Evolutionary conservation across 2,329 filamentous ascomycete genomes (phyloP), one percentile per base, ranked within the genome.

Genomic region (Cladosporium sp.): DNA sequence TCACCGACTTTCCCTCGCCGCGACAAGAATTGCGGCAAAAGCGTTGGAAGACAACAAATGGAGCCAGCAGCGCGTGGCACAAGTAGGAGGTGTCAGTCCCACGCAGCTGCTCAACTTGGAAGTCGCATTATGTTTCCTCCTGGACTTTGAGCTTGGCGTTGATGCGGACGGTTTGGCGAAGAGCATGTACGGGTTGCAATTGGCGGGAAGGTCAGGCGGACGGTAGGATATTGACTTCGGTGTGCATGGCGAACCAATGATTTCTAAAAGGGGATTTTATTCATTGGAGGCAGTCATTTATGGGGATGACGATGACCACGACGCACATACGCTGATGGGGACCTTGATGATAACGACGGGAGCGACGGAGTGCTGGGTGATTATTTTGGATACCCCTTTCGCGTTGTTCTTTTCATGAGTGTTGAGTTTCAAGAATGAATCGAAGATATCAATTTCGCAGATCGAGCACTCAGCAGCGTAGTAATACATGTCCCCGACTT

Each of bases 11-110:
- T 80, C 96, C 32, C 81, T 99, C 15, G 92, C 91, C 0, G 90
- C 89, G 6, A 79, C 97, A 54, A 80, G 92, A 35, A 89, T 97
- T 3, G 91, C 93, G 13, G 94, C 92, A 83, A 99, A 97, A 75
- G 90, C 91, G 0, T 77, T 97, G n/a, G 93, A 99, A 73, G 93
- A 97, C 71, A 81, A 93, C 55, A 89, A 87, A 65, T 96, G 95
- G 75, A 84, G 90, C 8, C 93, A 97, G 74, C 81, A 81, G 59
- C 88, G 91, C 56, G 86, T 97, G 63, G 87, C 93, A 17, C 88
- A 87, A 63, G 92, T 97, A 1, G 93, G 94, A 40, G 93, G 93
- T 17, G 91, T 97, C 15, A 90, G 84, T 67, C 88, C 90, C 69
- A 77, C 79, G 17, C 91, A 97, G 74, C 80, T 99, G 52, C 88